Evolutionary conservation across 2,329 filamentous ascomycete genomes (phyloP).

Genomic region (Bipolaris cookei): DNA sequence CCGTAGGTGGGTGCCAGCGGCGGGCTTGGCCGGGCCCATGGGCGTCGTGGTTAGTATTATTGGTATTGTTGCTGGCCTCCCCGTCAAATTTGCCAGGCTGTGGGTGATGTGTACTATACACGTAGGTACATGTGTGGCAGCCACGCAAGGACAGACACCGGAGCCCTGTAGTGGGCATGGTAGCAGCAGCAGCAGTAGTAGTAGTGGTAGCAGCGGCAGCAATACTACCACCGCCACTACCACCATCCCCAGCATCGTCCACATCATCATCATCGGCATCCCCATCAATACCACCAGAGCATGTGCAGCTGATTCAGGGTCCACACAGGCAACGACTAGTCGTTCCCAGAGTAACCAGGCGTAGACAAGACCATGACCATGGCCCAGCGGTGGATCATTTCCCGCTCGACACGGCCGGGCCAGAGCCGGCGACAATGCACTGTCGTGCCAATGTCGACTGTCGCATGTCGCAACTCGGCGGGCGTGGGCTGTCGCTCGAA

Average conservation of each 20-base stretch:
- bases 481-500: conserved; percentile 5
- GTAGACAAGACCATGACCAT: conserved; percentile 14
- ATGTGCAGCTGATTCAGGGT: conserved; percentile 16
- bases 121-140: too few species aligned
- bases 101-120: too few species aligned
- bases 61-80: not conserved
- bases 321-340: conserved; percentile 9
- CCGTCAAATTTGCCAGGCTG: too few species aligned
- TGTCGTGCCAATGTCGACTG: not conserved
- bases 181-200: not conserved
- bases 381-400: conserved; percentile 31
- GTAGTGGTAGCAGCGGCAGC: not conserved
- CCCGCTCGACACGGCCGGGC: conserved; percentile 11
- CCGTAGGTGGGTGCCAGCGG: too few species aligned
- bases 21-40: not conserved
- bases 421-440: not conserved
- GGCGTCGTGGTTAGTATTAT: not conserved
- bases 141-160: too few species aligned
- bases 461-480: not conserved
- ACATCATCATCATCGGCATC: not conserved
- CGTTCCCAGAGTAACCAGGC: conserved; percentile 15
- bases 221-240: not conserved
- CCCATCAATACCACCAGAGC: not conserved
- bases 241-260: not conserved
- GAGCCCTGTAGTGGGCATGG: not conserved